These are phyloP conservation scores for Endocladia muricata DNA, from an alignment of 31 red algal genomes.

Conservation along the genomic window DNA sequence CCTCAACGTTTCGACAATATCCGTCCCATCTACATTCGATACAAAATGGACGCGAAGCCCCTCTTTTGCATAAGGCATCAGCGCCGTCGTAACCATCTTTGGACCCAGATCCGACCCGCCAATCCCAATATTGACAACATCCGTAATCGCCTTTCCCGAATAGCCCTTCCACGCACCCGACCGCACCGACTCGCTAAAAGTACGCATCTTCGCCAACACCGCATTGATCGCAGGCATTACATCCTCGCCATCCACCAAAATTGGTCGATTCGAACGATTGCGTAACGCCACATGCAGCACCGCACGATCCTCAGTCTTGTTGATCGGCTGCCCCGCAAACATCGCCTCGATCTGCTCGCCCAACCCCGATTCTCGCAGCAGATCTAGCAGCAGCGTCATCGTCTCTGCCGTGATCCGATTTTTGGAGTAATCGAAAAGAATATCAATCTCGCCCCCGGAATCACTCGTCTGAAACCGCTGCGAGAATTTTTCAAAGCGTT, in stretches of 20 bases:
- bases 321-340: constrained; percentile 85
- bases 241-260: constrained; percentile 54
- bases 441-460: constrained; percentile 22
- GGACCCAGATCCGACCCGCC: constrained; percentile 95
- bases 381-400: constrained; percentile 24
- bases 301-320: constrained; percentile 80
- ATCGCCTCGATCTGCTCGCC: constrained; percentile 73
- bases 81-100: constrained; percentile 90
- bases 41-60: constrained; percentile 82
- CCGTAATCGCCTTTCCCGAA: constrained; percentile 76
- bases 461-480: neutral
- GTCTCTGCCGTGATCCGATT: constrained; percentile 69
- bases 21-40: constrained; percentile 93
- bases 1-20: constrained; percentile 67
- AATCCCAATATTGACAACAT: constrained; percentile 95
- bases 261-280: constrained; percentile 33
- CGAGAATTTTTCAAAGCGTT: neutral
- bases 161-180: constrained; percentile 69
- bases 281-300: constrained; percentile 96
- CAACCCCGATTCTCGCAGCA: constrained; percentile 30
- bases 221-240: constrained; percentile 61
- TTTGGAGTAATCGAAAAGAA: constrained; percentile 78
- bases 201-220: constrained; percentile 66
- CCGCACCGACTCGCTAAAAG: constrained; percentile 67
- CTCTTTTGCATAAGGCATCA: constrained; percentile 52